Evolutionary conservation across 129 eudicot genomes (phyloP).

Genomic region (Flaveria trinervia): DNA sequence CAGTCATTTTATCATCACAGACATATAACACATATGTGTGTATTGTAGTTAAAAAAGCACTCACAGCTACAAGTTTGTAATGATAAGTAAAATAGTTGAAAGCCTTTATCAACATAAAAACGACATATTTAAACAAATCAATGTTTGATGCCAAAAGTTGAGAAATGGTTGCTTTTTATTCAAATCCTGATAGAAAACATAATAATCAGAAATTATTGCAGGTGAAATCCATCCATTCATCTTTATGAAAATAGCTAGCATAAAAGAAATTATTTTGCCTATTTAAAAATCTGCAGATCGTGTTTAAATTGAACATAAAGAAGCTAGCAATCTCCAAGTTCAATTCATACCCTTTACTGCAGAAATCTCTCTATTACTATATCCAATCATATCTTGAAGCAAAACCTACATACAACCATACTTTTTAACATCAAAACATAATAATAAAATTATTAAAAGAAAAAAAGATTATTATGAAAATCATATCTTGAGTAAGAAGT

Average conservation of each 20-base stretch:
- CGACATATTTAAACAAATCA: neutral
- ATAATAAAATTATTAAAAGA: neutral
- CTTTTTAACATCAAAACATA: constrained; percentile 14
- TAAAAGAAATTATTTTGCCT: neutral
- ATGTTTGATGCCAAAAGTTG: constrained; percentile 8
- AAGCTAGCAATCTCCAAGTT: neutral
- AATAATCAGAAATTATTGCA: constrained; percentile 13
- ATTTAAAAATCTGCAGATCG: neutral
- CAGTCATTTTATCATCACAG: no score
- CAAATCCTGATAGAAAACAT: constrained; percentile 12
- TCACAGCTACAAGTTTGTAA: neutral
- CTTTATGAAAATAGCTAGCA: neutral
- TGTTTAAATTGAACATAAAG: neutral
- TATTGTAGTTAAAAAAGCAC: no score
- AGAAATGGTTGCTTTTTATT: constrained; percentile 9
- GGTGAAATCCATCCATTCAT: neutral
- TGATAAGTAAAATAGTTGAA: constrained; percentile 12
- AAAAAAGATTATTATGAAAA: neutral
- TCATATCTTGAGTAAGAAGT: neutral
- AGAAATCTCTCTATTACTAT: constrained; percentile 22
- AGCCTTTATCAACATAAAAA: neutral
- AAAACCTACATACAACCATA: constrained; percentile 14
- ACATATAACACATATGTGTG: no score
- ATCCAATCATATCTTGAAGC: constrained; percentile 14
- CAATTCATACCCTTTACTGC: constrained; percentile 10